Conservation (phyloP, 768 basidiomycete species). For the Lentinula guzmanii region DNA sequence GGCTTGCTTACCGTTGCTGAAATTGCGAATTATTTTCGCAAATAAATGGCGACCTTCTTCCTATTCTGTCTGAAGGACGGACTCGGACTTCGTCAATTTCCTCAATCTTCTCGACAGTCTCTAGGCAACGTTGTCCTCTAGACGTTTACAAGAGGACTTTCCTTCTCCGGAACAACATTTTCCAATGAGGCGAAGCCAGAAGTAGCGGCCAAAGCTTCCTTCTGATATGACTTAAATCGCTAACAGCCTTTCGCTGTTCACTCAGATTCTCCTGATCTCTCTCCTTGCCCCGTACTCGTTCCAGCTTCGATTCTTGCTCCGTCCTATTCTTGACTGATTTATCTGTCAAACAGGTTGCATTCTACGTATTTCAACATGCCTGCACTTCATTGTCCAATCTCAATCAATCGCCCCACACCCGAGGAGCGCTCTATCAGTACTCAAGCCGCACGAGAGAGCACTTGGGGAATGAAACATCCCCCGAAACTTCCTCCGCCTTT, state of each 20-base stretch:
- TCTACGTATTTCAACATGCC: not conserved
- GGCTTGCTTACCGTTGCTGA: no score
- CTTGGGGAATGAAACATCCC: slow-evolving; percentile 4
- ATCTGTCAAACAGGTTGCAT: not conserved
- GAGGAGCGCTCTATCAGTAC: not conserved
- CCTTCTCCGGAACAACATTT: not conserved
- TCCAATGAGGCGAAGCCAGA: not conserved
- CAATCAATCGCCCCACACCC: not conserved
- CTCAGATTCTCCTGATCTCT: not conserved
- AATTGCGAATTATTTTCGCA: no score
- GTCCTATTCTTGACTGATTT: not conserved
- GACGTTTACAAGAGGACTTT: not conserved
- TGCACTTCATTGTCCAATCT: not conserved
- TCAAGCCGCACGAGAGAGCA: slow-evolving; percentile 1
- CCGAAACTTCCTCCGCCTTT: not conserved
- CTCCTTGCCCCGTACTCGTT: not conserved
- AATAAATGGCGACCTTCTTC: not conserved
- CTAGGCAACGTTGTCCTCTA: not conserved
- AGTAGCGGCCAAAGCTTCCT: not conserved
- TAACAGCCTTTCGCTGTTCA: not conserved
- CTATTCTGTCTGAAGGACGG: not conserved
- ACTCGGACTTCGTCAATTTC: not conserved
- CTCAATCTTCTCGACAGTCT: not conserved
- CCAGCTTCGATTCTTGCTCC: not conserved
- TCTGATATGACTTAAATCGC: not conserved